Conservation (phyloP, 1,139 yeast genomes). For the Taphrina wiesneri region DNA sequence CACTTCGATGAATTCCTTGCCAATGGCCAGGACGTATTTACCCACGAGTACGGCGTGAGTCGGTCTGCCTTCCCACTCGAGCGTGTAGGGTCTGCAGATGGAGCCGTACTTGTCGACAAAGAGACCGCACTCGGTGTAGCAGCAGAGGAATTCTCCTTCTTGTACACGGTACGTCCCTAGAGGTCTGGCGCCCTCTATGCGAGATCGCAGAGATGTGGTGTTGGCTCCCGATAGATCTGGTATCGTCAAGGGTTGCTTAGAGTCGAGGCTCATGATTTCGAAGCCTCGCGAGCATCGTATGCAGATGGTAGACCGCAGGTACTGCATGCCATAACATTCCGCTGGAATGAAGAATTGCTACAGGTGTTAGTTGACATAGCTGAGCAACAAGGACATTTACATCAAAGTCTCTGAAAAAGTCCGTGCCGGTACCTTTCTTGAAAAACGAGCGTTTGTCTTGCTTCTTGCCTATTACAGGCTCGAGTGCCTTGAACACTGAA, state of each 20-base stretch:
- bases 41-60: slow-evolving; percentile 57
- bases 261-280: slow-evolving; percentile 64
- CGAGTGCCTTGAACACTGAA: slow-evolving; percentile 46
- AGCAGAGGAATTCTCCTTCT: slow-evolving; percentile 60
- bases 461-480: slow-evolving; percentile 50
- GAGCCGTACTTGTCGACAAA: slow-evolving; percentile 69
- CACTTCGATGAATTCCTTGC: slow-evolving; percentile 71
- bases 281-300: slow-evolving; percentile 70
- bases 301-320: slow-evolving; percentile 54
- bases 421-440: slow-evolving; percentile 40
- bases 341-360: slow-evolving; percentile 43
- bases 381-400: slow-evolving; percentile 5
- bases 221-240: slow-evolving; percentile 48
- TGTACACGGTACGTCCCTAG: slow-evolving; percentile 63
- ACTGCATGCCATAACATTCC: slow-evolving; percentile 46
- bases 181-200: slow-evolving; percentile 48
- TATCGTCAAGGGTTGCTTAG: slow-evolving; percentile 57
- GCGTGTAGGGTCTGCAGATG: slow-evolving; percentile 57
- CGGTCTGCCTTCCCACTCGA: slow-evolving; percentile 67
- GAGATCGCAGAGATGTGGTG: slow-evolving; percentile 32
- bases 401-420: slow-evolving; percentile 47
- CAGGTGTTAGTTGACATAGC: not conserved
- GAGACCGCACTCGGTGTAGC: slow-evolving; percentile 72
- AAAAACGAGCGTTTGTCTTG: slow-evolving; percentile 15
- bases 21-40: slow-evolving; percentile 62